Conservation (phyloP, 169 alveolate species). For the Plasmodium berghei region DNA sequence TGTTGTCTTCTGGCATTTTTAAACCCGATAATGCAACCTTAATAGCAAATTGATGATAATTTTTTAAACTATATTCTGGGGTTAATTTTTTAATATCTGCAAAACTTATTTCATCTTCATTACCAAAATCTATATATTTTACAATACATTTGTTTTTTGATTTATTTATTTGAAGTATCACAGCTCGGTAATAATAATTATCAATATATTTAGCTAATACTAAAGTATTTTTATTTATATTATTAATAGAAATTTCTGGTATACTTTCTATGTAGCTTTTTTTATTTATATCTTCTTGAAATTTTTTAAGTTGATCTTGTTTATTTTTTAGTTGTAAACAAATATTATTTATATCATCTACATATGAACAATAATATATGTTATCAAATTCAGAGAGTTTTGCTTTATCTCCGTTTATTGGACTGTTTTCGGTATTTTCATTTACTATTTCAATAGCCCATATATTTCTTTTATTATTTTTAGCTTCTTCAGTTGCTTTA, state of each 20-base stretch:
- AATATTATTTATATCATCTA: constrained; percentile 66
- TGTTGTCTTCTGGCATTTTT: constrained; percentile 66
- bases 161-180: constrained; percentile 52
- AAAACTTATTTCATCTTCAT: constrained; percentile 67
- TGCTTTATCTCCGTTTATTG: constrained; percentile 16
- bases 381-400: constrained; percentile 38
- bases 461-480: constrained; percentile 61
- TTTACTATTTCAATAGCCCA: constrained; percentile 65
- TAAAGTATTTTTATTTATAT: constrained; percentile 52
- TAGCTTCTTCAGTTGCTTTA: constrained; percentile 74
- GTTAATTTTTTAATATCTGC: constrained; percentile 46
- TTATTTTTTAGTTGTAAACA: constrained; percentile 59
- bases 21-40: constrained; percentile 52
- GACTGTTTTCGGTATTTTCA: background rate
- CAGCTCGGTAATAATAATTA: constrained; percentile 60
- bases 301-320: constrained; percentile 50
- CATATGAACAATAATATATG: constrained; percentile 65
- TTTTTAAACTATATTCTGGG: constrained; percentile 40
- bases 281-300: constrained; percentile 65
- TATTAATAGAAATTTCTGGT: background rate
- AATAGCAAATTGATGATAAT: constrained; percentile 31
- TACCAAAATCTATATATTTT: constrained; percentile 71
- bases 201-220: constrained; percentile 70
- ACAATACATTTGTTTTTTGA: constrained; percentile 47
- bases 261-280: constrained; percentile 9